phyloP scores from a whole-genome alignment of 139 green algal genomes.

The Tetradesmus obliquus region DNA sequence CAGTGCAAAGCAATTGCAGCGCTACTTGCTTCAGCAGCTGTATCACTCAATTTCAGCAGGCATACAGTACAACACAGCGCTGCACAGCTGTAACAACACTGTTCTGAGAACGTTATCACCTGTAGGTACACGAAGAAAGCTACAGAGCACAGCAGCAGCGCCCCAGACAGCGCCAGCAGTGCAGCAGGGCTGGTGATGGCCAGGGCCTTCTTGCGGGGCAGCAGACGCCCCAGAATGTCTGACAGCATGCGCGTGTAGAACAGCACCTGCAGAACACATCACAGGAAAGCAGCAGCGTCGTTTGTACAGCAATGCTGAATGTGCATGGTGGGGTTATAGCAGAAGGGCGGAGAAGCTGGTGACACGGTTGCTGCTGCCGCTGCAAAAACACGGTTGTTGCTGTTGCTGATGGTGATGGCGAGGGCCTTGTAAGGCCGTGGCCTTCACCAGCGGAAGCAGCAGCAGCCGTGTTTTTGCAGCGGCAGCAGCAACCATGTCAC shows the following conservation, averaged over 20 bases:
- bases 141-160: conserved; percentile 47
- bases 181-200: conserved; percentile 48
- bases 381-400: no score
- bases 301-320: background rate
- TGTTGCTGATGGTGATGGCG: no score
- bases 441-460: no score
- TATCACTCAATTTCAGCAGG: background rate
- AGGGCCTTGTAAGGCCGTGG: no score
- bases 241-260: conserved; percentile 83
- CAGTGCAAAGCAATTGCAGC: background rate
- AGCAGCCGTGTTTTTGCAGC: background rate
- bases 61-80: background rate
- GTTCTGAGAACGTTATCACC: background rate
- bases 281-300: background rate
- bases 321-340: background rate
- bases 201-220: conserved; percentile 64
- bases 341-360: no score
- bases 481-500: no score
- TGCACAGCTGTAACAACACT: background rate
- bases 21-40: background rate
- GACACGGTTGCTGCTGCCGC: no score
- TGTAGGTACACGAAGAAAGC: conserved; percentile 82
- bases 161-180: conserved; percentile 54
- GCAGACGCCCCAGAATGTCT: conserved; percentile 75
- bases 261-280: conserved; percentile 59